Evolutionary conservation across 108 stramenopile species (phyloP).

Genomic region (Cyclotella baltica): DNA sequence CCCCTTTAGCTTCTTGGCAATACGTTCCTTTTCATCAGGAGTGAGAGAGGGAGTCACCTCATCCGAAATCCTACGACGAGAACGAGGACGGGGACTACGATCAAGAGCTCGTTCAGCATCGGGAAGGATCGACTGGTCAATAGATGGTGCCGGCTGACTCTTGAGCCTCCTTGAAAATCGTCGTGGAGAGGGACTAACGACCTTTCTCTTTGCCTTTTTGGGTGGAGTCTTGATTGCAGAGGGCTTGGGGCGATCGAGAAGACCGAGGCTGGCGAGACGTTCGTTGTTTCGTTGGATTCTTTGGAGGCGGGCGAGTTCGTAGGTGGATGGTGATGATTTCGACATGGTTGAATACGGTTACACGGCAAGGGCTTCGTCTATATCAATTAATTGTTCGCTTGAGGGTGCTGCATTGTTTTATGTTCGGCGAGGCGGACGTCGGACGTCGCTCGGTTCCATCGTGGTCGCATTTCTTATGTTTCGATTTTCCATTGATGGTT

Average conservation of each 20-base stretch:
- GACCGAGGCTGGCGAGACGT: not conserved
- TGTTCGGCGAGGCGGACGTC: too few species aligned
- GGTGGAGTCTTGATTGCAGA: not conserved
- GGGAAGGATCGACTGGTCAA: not conserved
- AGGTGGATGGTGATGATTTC: not conserved
- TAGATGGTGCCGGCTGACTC: not conserved
- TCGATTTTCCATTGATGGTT: too few species aligned
- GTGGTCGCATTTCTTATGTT: too few species aligned
- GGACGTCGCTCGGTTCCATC: too few species aligned
- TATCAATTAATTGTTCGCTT: not conserved
- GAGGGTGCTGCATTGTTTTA: too few species aligned
- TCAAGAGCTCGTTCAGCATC: not conserved
- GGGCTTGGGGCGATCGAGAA: not conserved
- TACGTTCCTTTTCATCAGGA: not conserved
- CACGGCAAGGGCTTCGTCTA: too few species aligned
- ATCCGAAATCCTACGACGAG: not conserved
- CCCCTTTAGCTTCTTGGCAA: not conserved
- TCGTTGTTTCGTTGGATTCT: constrained; percentile 9
- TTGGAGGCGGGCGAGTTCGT: constrained; percentile 3
- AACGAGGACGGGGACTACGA: not conserved
- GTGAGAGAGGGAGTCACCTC: not conserved
- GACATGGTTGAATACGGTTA: constrained; percentile 11
- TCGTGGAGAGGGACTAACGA: not conserved
- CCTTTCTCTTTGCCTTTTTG: not conserved
- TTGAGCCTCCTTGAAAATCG: not conserved